Conservation (phyloP, 495 filamentous ascomycete species). For the Penicillium psychrofluorescens region DNA sequence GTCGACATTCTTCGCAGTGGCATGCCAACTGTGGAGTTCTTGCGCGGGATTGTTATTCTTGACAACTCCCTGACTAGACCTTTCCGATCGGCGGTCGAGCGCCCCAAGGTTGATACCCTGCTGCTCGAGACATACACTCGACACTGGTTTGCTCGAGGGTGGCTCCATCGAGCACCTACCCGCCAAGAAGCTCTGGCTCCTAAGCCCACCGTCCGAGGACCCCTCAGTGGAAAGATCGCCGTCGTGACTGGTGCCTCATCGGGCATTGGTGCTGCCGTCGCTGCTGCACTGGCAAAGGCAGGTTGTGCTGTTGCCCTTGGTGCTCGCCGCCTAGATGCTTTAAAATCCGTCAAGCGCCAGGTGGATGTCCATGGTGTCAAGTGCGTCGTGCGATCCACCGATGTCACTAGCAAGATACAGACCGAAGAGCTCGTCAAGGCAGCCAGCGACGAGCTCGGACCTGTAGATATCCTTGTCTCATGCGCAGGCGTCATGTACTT, state of each 20-base stretch:
- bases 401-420: slow-evolving; percentile 50
- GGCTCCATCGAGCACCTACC: slow-evolving; percentile 49
- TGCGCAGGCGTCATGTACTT: slow-evolving; percentile 72
- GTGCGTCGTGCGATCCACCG: slow-evolving; percentile 51
- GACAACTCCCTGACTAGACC: slow-evolving; percentile 51
- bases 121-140: slow-evolving; percentile 59
- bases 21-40: slow-evolving; percentile 58
- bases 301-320: slow-evolving; percentile 57
- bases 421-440: slow-evolving; percentile 48
- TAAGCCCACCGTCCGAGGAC: slow-evolving; percentile 32
- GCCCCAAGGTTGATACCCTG: slow-evolving; percentile 51
- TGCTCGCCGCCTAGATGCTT: slow-evolving; percentile 52
- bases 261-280: slow-evolving; percentile 45
- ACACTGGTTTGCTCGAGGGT: slow-evolving; percentile 63
- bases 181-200: slow-evolving; percentile 28
- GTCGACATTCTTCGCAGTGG: slow-evolving; percentile 47
- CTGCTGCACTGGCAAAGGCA: slow-evolving; percentile 41
- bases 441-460: slow-evolving; percentile 48
- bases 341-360: slow-evolving; percentile 48
- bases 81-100: slow-evolving; percentile 46
- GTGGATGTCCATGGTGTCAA: slow-evolving; percentile 43
- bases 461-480: slow-evolving; percentile 59
- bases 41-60: slow-evolving; percentile 51
- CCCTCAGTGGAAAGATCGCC: slow-evolving; percentile 45
- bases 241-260: slow-evolving; percentile 44